Percentiles rank a stretch among this genome's conserved stretches.
Conservation (phyloP, 768 basidiomycete genomes). For the Rhizopogon rudus region DNA sequence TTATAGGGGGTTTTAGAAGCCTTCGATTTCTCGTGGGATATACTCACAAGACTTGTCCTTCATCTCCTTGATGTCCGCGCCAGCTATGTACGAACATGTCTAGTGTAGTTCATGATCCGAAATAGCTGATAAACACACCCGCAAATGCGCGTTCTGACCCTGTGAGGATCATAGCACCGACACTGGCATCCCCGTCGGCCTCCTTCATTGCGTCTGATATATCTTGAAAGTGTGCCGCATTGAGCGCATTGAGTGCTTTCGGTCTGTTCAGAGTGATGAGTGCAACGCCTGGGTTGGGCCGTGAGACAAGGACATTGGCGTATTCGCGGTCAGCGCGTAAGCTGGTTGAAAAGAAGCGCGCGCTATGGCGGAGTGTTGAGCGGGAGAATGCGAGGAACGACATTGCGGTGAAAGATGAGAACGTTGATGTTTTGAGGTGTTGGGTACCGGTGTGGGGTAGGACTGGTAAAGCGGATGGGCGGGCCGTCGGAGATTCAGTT, state of each 20-base stretch:
- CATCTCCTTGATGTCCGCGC: conserved; percentile 99
- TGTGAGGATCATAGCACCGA: conserved; percentile 88
- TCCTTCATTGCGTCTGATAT: conserved; percentile 72
- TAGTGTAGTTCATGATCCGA: not conserved
- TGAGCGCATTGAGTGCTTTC: conserved; percentile 86
- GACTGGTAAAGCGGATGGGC: not conserved
- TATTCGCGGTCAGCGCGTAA: conserved; percentile 34
- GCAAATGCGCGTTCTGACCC: conserved; percentile 93
- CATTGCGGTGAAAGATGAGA: conserved; percentile 10
- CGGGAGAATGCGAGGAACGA: conserved; percentile 8
- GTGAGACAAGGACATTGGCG: conserved; percentile 63
- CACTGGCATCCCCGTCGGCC: conserved; percentile 62
- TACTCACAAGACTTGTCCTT: conserved; percentile 85
- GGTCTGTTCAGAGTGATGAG: conserved; percentile 88
- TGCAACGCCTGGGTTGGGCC: conserved; percentile 63
- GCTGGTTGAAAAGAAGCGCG: conserved; percentile 21
- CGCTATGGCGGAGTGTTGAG: conserved; percentile 1
- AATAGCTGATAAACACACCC: conserved; percentile 41
- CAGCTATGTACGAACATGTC: conserved; percentile 45
- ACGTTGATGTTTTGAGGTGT: not conserved
- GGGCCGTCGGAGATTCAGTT: not conserved
- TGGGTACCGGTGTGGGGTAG: not conserved
- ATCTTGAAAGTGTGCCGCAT: conserved; percentile 72
- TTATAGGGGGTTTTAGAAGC: conserved; percentile 1
- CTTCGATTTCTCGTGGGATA: not conserved